Base-by-base conservation (phyloP, 441 rosid genomes). In the Capsella rubella region DNA sequence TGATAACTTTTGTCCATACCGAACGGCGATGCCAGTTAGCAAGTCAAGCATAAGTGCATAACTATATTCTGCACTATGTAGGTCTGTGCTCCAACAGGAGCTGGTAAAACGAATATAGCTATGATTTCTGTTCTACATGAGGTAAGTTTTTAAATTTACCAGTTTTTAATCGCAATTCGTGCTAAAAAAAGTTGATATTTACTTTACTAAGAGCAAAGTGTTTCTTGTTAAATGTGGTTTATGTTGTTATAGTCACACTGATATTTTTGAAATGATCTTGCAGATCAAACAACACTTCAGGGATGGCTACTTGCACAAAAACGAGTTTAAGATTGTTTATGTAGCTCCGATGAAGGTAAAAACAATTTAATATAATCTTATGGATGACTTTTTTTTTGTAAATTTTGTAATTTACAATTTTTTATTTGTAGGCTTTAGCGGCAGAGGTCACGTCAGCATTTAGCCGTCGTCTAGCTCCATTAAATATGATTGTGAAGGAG, bases 21-120 rank as follows among this genome's bases (percentile, higher is more conserved):
- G 5, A 60, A 69, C 32, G 13, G 42, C 42, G 21, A 69, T 69
- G 75, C 45, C 52, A 60, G 46, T 70, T 74, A 72, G 43, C 13
- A 71, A 39, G 52, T 57, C 57, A 79, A 68, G 54, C 77, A 75
- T 80, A 50, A 64, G 40, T 27, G 54, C 74, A 75, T 80, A 50
- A 64, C 45, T 27, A 69, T 31, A 74, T 73, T 76, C 72, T 77
- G 71, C 82, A 50, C 81, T 47, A 71, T 81, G 79, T 83, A 95
- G 99, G 99, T 95, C 75, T 95, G 99, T 84, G 99, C 99, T 60
- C 99, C 99, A 16, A 95, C 99, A 31, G 99, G 99, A 77, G 99
- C 99, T 67, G 99, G 99, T 10, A 95, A 95, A 85, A 92, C 97
- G 79, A 95, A 95, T 81, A 95, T 95, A 78, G 97, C 99, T 42